Conservation (phyloP, 352 stramenopile species). For the Pilasporangium apinafurcum region DNA sequence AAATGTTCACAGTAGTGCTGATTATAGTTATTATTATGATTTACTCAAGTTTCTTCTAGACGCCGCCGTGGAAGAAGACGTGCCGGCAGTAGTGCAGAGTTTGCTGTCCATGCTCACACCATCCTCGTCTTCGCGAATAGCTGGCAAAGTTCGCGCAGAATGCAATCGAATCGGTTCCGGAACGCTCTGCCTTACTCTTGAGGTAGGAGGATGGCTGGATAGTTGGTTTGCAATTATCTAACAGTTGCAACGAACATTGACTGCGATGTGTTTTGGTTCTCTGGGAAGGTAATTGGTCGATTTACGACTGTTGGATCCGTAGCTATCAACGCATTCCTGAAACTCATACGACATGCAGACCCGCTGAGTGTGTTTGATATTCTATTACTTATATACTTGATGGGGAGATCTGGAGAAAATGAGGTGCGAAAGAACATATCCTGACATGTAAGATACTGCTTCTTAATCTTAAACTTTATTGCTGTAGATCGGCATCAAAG, state of each 20-base stretch:
- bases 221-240: neutral
- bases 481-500: slow-evolving; percentile 30
- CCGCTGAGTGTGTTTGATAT: slow-evolving; percentile 51
- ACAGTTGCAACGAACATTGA: neutral
- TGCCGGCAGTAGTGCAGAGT: slow-evolving; percentile 71
- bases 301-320: slow-evolving; percentile 45
- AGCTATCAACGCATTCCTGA: slow-evolving; percentile 37
- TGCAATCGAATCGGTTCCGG: slow-evolving; percentile 48
- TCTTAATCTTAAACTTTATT: neutral
- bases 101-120: slow-evolving; percentile 68
- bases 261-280: neutral
- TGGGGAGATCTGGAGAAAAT: slow-evolving; percentile 60
- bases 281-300: slow-evolving; percentile 40
- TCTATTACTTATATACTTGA: slow-evolving; percentile 49
- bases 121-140: slow-evolving; percentile 32
- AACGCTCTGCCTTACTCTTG: slow-evolving; percentile 48
- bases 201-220: slow-evolving; percentile 9
- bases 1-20: neutral
- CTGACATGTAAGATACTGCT: neutral
- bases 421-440: slow-evolving; percentile 18
- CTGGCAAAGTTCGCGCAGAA: slow-evolving; percentile 44
- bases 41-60: slow-evolving; percentile 49
- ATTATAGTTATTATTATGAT: neutral
- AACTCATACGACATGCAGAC: slow-evolving; percentile 35
- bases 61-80: slow-evolving; percentile 68